phyloP scores from a whole-genome alignment of 192 early-diverging fungal species.

The Backusella circina region DNA sequence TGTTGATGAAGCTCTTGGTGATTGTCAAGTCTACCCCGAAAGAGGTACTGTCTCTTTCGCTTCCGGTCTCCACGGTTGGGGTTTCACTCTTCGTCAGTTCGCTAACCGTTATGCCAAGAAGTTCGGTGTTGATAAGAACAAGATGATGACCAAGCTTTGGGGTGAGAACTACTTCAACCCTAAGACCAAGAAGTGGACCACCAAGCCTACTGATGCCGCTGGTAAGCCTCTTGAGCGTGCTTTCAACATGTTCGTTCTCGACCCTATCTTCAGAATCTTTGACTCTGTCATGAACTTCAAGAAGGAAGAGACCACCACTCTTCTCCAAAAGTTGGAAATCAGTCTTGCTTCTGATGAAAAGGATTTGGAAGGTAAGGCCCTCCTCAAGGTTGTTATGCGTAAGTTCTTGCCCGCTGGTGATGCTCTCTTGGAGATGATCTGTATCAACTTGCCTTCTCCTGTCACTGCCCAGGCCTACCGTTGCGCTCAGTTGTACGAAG shows the following conservation, averaged over 20 bases:
- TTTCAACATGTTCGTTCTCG: constrained; percentile 95
- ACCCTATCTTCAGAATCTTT: constrained; percentile 97
- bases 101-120: constrained; percentile 95
- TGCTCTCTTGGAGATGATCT: constrained; percentile 98
- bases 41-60: constrained; percentile 95
- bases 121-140: constrained; percentile 92
- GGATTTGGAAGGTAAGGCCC: constrained; percentile 86
- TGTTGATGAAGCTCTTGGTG: constrained; percentile 80
- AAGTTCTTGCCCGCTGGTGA: constrained; percentile 98
- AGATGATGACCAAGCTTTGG: constrained; percentile 96
- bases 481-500: constrained; percentile 66
- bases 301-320: constrained; percentile 75
- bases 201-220: constrained; percentile 63
- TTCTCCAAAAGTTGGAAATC: constrained; percentile 87
- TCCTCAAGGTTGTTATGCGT: constrained; percentile 95
- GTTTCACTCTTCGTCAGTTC: constrained; percentile 98
- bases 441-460: constrained; percentile 72
- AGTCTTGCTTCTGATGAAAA: constrained; percentile 80
- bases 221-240: constrained; percentile 90
- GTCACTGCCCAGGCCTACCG: no score
- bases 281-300: constrained; percentile 95
- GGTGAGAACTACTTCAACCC: constrained; percentile 99
- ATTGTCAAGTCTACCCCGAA: constrained; percentile 90
- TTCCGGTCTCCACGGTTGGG: constrained; percentile 99
- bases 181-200: constrained; percentile 95